These are phyloP conservation scores for Microcos paniculata DNA, from an alignment of 345 rosid species.

Conservation along the genomic window DNA sequence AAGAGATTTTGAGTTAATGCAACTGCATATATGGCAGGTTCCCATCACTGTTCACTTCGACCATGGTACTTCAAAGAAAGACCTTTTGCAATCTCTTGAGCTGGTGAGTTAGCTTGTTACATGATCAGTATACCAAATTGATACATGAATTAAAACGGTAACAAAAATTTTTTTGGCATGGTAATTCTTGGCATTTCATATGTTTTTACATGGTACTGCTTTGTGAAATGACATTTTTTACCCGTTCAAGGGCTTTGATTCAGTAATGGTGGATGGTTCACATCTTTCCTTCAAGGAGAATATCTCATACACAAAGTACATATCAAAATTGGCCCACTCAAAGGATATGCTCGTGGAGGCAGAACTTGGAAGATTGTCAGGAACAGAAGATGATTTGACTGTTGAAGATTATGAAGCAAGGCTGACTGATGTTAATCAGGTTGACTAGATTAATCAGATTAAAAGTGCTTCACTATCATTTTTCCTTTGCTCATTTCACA, in stretches of 20 bases:
- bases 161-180: conserved; percentile 2
- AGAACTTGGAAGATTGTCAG: conserved; percentile 89
- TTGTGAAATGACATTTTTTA: conserved; percentile 17
- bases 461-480: conserved; percentile 11
- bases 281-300: conserved; percentile 82
- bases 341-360: conserved; percentile 85
- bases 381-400: conserved; percentile 95
- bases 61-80: conserved; percentile 84
- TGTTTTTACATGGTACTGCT: neutral
- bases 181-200: neutral
- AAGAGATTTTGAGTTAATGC: neutral
- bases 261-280: conserved; percentile 95
- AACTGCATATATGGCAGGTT: conserved; percentile 52
- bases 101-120: conserved; percentile 45
- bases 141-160: neutral
- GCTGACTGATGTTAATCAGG: conserved; percentile 85
- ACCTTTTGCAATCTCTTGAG: conserved; percentile 75
- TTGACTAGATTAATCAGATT: conserved; percentile 17
- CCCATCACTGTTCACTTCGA: conserved; percentile 93
- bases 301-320: conserved; percentile 65
- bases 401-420: conserved; percentile 91
- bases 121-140: neutral
- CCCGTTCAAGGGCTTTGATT: conserved; percentile 74
- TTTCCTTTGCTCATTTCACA: conserved; percentile 17
- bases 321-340: conserved; percentile 65